phyloP scores from a whole-genome alignment of 371 early-diverging fungal species.

The Mucor indicus region DNA sequence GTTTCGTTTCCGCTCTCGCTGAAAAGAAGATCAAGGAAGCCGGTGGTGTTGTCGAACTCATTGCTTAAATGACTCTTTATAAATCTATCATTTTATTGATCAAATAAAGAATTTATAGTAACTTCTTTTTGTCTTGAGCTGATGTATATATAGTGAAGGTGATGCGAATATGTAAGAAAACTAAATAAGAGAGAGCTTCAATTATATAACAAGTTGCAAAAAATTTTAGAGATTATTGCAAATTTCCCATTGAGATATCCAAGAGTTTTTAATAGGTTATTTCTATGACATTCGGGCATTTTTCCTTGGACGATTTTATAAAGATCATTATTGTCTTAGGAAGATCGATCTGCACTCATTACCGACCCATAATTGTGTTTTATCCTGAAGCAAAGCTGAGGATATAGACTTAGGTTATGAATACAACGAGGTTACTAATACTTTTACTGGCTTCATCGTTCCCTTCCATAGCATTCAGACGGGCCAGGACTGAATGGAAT shows the following conservation, averaged over 20 bases:
- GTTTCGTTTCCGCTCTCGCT: slow-evolving; percentile 92
- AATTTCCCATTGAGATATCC: too few relatives aligned
- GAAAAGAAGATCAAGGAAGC: slow-evolving; percentile 98
- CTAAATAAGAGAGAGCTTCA: too few relatives aligned
- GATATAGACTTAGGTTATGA: slow-evolving; percentile 8
- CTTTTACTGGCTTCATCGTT: slow-evolving; percentile 1
- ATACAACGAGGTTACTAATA: slow-evolving; percentile 6
- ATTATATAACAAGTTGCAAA: too few relatives aligned
- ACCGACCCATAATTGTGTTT: slow-evolving; percentile 8
- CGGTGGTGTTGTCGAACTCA: slow-evolving; percentile 79
- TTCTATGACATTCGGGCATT: too few relatives aligned
- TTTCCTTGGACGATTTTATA: too few relatives aligned
- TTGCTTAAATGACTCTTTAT: slow-evolving; percentile 27
- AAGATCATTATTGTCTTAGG: slow-evolving; percentile 10
- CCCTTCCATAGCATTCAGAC: slow-evolving; percentile 3
- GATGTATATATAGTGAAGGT: too few relatives aligned
- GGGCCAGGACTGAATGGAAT: slow-evolving; percentile 4
- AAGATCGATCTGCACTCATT: slow-evolving; percentile 8
- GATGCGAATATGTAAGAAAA: too few relatives aligned
- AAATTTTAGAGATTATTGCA: too few relatives aligned
- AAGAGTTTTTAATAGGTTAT: background rate
- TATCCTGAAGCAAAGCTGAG: slow-evolving; percentile 8
- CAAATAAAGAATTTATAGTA: too few relatives aligned
- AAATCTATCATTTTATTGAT: too few relatives aligned
- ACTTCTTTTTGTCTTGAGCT: too few relatives aligned